A percentile compares a stretch with the other conserved stretches of the same genome.
Evolutionary conservation across 495 filamentous ascomycete genomes (phyloP).

Genomic region (Aspergillus ellipticus): DNA sequence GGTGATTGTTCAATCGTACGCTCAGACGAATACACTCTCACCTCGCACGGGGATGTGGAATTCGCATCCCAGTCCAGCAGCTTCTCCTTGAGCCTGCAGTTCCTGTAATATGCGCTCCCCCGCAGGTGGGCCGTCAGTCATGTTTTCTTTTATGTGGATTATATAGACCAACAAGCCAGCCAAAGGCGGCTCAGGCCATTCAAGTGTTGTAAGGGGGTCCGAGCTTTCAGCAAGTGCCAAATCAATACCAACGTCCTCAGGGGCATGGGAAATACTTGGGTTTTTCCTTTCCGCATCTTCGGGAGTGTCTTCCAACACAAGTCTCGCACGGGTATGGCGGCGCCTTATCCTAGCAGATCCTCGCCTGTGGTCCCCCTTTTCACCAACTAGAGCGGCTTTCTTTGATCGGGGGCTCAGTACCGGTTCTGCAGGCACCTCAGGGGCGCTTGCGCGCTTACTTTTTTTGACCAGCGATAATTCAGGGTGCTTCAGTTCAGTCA

Average conservation of each 20-base stretch:
- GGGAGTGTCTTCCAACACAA: background rate
- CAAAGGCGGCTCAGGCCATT: constrained; percentile 34
- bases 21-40: constrained; percentile 38
- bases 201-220: constrained; percentile 3
- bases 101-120: constrained; percentile 65
- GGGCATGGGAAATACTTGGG: background rate
- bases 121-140: constrained; percentile 60
- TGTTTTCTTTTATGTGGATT: constrained; percentile 78
- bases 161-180: constrained; percentile 61
- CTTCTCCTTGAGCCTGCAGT: constrained; percentile 56
- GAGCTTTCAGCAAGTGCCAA: constrained; percentile 11
- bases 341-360: constrained; percentile 1
- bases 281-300: background rate
- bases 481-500: constrained; percentile 34
- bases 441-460: constrained; percentile 29
- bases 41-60: constrained; percentile 67
- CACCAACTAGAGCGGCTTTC: constrained; percentile 4
- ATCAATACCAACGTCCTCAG: constrained; percentile 11
- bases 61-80: constrained; percentile 66
- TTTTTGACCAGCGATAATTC: constrained; percentile 16
- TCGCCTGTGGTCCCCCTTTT: background rate
- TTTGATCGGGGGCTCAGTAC: constrained; percentile 27
- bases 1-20: constrained; percentile 7
- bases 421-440: constrained; percentile 1
- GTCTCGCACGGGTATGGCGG: background rate